Base-by-base conservation (phyloP, 441 rosid species). In the Erodium moschatum region DNA sequence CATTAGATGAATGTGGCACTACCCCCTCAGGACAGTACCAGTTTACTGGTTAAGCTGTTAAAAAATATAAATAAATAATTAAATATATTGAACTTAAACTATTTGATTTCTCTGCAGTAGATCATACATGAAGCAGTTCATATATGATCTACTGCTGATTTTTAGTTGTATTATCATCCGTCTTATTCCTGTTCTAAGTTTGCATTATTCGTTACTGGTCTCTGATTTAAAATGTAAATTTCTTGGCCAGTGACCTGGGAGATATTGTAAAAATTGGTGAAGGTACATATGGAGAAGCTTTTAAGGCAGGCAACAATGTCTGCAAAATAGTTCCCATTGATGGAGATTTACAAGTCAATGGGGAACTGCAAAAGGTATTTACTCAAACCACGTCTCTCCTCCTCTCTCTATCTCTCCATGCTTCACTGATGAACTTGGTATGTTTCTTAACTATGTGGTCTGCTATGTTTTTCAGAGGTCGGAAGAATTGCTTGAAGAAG, bases 201-300 rank as follows among this genome's bases (percentile, higher is more conserved):
- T 75, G 42, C 27, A 4, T 24, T 27, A 4, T 64, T 69, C 63
- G n/a, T 67, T 31, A 69, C 66, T 67, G 67, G 33, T 56, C 66
- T 67, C 52, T 79, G 35, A 76, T 71, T 29, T 66, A 60, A 68
- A 52, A 40, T 69, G 62, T 48, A 68, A 69, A 67, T 71, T 72
- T 72, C 48, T 77, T 70, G 61, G 33, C 48, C 86, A 93, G 97
- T 85, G 82, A 82, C 68, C 91, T 90, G 31, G 74, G 85, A 75
- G 74, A 75, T 77, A 86, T 94, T 73, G 73, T 70, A 73, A 94
- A 94, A 85, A 77, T 94, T 73, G 98, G 98, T 66, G 98, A 94
- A 85, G 98, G 98, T 68, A 94, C 97, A 40, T 94, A 77, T 76
- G 98, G 98, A 73, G 98, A 94, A 81, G 98, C 96, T 74, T 91